A percentile compares a stretch with the other conserved stretches of the same genome.
Evolutionary conservation across 441 rosid species (phyloP).

Genomic region (Euphorbia celastroides): DNA sequence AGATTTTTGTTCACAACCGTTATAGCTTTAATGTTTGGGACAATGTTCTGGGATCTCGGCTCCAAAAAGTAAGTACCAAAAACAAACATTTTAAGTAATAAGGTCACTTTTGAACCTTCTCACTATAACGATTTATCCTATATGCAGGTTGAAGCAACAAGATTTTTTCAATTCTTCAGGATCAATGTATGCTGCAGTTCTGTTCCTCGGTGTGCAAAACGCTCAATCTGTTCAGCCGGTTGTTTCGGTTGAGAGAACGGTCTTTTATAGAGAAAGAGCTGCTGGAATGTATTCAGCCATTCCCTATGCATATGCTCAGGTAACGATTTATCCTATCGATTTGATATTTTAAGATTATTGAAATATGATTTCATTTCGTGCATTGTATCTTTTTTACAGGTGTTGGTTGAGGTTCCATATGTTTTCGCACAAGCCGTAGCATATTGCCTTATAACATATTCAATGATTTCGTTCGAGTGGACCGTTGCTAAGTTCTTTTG

Average conservation of each 20-base stretch:
- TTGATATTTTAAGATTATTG: not conserved
- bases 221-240: conserved; percentile 52
- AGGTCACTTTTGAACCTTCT: not conserved
- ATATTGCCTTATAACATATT: conserved; percentile 53
- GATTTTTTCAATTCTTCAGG: conserved; percentile 61
- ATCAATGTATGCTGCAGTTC: conserved; percentile 56
- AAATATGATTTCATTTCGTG: too few relatives aligned
- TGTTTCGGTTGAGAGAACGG: conserved; percentile 51
- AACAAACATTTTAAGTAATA: not conserved
- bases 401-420: conserved; percentile 62
- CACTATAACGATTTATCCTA: not conserved
- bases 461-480: conserved; percentile 80
- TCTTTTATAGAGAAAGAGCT: conserved; percentile 70
- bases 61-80: conserved; percentile 41
- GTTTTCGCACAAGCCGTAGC: conserved; percentile 41
- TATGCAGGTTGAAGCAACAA: conserved; percentile 27
- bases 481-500: conserved; percentile 56
- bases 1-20: conserved; percentile 56
- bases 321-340: conserved; percentile 1
- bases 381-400: conserved; percentile 27
- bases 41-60: conserved; percentile 81
- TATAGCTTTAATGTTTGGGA: conserved; percentile 67
- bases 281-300: conserved; percentile 75
- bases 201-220: conserved; percentile 64
- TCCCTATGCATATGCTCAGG: conserved; percentile 76